Base-by-base conservation (phyloP, 768 basidiomycete genomes). In the Rickenella mellea region DNA sequence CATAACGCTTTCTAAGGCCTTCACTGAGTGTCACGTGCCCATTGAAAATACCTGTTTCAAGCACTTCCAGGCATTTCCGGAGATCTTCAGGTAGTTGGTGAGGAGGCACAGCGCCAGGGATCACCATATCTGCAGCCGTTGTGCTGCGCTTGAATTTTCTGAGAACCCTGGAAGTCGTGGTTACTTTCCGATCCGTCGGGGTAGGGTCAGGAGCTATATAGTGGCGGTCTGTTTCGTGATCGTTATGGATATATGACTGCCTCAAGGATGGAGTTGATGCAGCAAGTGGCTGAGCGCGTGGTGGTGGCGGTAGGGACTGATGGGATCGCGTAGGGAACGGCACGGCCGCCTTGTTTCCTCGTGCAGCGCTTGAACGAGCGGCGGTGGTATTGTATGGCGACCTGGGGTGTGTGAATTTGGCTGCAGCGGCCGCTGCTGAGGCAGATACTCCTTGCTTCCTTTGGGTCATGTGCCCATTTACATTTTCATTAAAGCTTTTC, bases 1-100 rank as follows among this genome's bases (percentile, higher is more conserved):
- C 91, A 49, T 97, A 98, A 30, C 92, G 73, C 63, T 87, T 92
- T 56, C 76, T 77, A 51, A 99, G 62, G 17, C 85, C 86, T 39
- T 86, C 84, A 41, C 80, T 84, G 26, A 99, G 71, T 50, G 80
- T 75, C 51, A 83, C 71, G 61, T 99, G 96, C 1, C 96, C 94
- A 30, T 87, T 81, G 40, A 96, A 69, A 33, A 97, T 87, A 20
- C 88, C 85, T 27, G 76, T 74, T 52, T 90, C 81, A 30, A 94
- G 78, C 10, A 90, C 86, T 57, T 91, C 85, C 6, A 98, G 64
- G 52, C 92, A 92, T 51, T 77, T 71, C 39, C 82, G 76, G 36
- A 99, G 57, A 55, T 93, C 92, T 38, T 90, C 87, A 5, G 96
- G 94, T 6, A 99, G 60, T 43, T 83, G 79, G 55, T 82, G 80